phyloP scores from a whole-genome alignment of 2,329 filamentous ascomycete genomes.

The Colletotrichum simmondsii region DNA sequence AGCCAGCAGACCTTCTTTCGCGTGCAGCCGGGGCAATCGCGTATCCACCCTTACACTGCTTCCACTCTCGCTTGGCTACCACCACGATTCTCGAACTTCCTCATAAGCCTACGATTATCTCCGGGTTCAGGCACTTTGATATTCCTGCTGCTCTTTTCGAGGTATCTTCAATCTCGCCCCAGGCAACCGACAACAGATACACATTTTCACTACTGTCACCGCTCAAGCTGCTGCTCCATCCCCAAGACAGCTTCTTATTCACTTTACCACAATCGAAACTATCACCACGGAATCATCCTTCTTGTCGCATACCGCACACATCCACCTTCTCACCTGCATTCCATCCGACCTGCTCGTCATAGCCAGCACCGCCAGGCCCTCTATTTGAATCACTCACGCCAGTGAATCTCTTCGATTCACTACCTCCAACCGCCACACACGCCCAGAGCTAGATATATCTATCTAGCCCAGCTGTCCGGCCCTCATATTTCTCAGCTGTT shows the following conservation, averaged over 20 bases:
- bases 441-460: neutral
- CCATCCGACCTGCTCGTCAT: neutral
- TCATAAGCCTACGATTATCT: conserved; percentile 24
- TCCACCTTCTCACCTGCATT: neutral
- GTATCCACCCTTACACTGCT: conserved; percentile 16
- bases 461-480: neutral
- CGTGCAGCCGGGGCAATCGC: conserved; percentile 33
- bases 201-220: neutral
- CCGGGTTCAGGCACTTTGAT: neutral
- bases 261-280: neutral
- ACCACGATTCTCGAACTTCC: conserved; percentile 4
- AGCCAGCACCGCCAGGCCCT: neutral
- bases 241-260: neutral
- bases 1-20: conserved; percentile 4
- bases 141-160: neutral
- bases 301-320: neutral
- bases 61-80: conserved; percentile 12
- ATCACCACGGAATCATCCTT: neutral
- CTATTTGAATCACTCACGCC: neutral
- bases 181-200: neutral
- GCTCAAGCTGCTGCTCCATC: neutral
- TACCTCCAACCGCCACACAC: neutral
- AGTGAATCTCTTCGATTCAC: neutral
- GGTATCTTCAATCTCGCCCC: neutral
- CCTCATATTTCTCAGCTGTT: neutral